These are phyloP conservation scores for Penicillium parvum DNA, from an alignment of 495 filamentous ascomycete species.

Conservation along the genomic window DNA sequence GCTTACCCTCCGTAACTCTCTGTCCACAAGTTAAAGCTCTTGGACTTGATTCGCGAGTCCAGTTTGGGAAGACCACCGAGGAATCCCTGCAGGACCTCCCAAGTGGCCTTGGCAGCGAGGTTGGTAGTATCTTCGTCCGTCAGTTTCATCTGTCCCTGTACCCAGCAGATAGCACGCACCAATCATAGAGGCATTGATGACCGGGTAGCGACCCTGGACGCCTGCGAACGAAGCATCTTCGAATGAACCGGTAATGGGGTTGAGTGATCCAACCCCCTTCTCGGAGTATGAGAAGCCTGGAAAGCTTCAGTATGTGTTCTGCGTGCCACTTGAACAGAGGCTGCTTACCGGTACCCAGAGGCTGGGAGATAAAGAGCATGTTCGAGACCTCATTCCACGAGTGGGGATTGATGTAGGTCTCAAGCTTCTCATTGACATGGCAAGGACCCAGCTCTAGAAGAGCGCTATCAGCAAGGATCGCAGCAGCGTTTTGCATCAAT, in stretches of 20 bases:
- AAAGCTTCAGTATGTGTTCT: background rate
- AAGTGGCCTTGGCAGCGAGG: slow-evolving; percentile 52
- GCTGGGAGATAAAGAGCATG: slow-evolving; percentile 70
- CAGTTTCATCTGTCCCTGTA: background rate
- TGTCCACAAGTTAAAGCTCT: slow-evolving; percentile 48
- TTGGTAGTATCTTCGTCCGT: slow-evolving; percentile 39
- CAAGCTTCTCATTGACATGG: slow-evolving; percentile 47
- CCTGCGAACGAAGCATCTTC: slow-evolving; percentile 39
- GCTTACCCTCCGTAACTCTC: slow-evolving; percentile 63
- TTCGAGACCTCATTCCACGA: slow-evolving; percentile 72
- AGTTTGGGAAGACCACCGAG: slow-evolving; percentile 47
- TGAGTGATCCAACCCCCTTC: slow-evolving; percentile 38
- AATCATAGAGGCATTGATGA: slow-evolving; percentile 42
- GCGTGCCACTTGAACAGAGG: background rate
- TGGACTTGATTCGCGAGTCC: slow-evolving; percentile 47
- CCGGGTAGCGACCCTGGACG: slow-evolving; percentile 45
- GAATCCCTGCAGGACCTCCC: slow-evolving; percentile 56
- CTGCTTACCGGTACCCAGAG: slow-evolving; percentile 50
- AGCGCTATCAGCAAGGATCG: background rate
- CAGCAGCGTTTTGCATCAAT: slow-evolving; percentile 7
- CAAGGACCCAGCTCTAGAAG: slow-evolving; percentile 55
- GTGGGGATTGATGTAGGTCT: slow-evolving; percentile 54
- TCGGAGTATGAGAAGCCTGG: slow-evolving; percentile 53
- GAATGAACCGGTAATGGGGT: slow-evolving; percentile 40
- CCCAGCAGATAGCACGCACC: slow-evolving; percentile 14